These are phyloP conservation scores for Phytopythium delawarense DNA, from an alignment of 352 stramenopile genomes.

Conservation along the genomic window DNA sequence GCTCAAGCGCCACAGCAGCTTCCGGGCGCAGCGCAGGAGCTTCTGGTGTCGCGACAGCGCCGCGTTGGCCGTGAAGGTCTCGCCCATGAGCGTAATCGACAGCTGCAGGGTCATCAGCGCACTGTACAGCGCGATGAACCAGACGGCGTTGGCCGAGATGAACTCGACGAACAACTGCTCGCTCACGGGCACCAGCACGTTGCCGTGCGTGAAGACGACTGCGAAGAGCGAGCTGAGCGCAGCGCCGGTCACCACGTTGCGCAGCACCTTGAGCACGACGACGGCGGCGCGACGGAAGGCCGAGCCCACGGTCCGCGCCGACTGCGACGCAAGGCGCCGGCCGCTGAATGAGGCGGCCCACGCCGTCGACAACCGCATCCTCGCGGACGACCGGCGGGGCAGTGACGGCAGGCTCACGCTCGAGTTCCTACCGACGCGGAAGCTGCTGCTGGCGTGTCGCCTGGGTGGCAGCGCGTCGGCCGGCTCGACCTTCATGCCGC, in stretches of 20 bases:
- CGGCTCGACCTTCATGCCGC: neutral
- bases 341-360: neutral
- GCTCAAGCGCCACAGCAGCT: neutral
- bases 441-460: neutral
- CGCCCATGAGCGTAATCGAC: neutral
- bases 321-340: neutral
- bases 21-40: neutral
- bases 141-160: neutral
- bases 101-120: neutral
- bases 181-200: neutral
- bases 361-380: neutral
- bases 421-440: neutral
- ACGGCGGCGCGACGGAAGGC: neutral
- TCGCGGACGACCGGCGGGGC: neutral
- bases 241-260: neutral
- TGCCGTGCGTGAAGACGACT: neutral
- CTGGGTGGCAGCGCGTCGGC: neutral
- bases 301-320: neutral
- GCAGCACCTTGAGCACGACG: constrained; percentile 1
- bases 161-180: neutral
- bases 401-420: neutral
- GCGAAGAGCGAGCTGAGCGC: neutral
- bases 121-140: neutral
- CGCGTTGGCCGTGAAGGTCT: neutral
- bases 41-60: neutral